phyloP scores from a whole-genome alignment of 2,329 filamentous ascomycete genomes.

The Fusarium pilosicola region DNA sequence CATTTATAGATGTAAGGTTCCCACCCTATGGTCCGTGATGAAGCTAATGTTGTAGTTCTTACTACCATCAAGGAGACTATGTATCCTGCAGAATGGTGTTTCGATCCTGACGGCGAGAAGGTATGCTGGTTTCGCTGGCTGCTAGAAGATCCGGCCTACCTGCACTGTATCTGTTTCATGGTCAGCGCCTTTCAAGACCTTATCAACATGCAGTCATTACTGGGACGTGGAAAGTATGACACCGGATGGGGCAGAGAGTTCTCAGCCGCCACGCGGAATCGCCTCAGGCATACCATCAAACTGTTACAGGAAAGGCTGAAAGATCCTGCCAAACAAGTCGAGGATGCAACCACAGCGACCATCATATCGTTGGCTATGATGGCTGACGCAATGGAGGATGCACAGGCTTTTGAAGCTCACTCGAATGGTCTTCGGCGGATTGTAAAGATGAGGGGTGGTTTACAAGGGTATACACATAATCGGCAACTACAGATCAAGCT shows the following conservation, averaged over 20 bases:
- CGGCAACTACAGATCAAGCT: conserved; percentile 44
- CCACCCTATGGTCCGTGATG: fast-evolving
- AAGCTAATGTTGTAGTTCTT: conserved; percentile 29
- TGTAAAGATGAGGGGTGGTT: conserved; percentile 42
- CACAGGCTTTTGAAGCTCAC: conserved; percentile 30
- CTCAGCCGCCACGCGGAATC: conserved; percentile 18
- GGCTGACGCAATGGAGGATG: conserved; percentile 36
- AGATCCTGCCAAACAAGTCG: conserved; percentile 17
- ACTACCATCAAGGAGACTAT: conserved; percentile 42
- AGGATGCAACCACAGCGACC: conserved; percentile 35
- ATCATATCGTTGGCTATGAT: conserved; percentile 38
- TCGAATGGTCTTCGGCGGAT: conserved; percentile 40
- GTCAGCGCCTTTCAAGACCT: conserved; percentile 38
- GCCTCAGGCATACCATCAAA: conserved; percentile 30
- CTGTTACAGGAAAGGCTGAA: conserved; percentile 31
- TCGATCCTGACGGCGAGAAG: conserved; percentile 34
- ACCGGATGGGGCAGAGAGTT: conserved; percentile 3
- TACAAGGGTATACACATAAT: conserved; percentile 39
- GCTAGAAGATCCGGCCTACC: conserved; percentile 39
- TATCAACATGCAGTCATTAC: background rate
- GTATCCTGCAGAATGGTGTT: conserved; percentile 46
- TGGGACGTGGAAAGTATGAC: background rate
- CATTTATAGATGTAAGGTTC: conserved; percentile 30
- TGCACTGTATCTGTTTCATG: conserved; percentile 42
- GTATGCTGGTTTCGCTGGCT: conserved; percentile 46